These are phyloP conservation scores for Thalassiosira livingstoniorum DNA, from an alignment of 352 stramenopile species.

Conservation along the genomic window DNA sequence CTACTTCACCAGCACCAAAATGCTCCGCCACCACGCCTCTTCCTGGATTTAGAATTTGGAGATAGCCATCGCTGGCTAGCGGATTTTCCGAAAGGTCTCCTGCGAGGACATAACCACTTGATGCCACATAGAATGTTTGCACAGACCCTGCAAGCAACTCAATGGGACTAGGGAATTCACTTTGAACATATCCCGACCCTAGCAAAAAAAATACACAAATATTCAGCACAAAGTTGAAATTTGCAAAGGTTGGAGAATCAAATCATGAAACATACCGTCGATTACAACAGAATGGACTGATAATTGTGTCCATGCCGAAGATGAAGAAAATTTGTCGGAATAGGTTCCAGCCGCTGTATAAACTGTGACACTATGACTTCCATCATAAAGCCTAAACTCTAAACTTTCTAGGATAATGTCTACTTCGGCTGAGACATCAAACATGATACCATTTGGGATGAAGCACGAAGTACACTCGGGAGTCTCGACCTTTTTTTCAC, in stretches of 20 bases:
- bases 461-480: constrained; percentile 12
- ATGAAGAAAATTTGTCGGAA: not conserved
- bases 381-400: not conserved
- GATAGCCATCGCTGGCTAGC: not conserved
- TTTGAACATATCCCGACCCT: too few species aligned
- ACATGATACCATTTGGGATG: constrained; percentile 18
- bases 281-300: not conserved
- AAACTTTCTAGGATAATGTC: not conserved
- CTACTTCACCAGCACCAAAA: not conserved
- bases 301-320: constrained; percentile 19
- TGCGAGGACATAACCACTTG: too few species aligned
- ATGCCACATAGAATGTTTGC: constrained; percentile 5
- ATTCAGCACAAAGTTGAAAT: too few species aligned
- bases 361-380: constrained; percentile 5
- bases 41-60: not conserved
- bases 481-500: too few species aligned
- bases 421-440: constrained; percentile 18
- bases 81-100: not conserved
- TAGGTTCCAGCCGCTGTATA: constrained; percentile 18
- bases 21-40: not conserved
- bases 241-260: too few species aligned
- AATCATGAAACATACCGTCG: too few species aligned
- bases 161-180: too few species aligned
- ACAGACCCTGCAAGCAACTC: not conserved
- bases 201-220: too few species aligned